phyloP scores from a whole-genome alignment of 441 rosid genomes.

The Euphorbia corollata region DNA sequence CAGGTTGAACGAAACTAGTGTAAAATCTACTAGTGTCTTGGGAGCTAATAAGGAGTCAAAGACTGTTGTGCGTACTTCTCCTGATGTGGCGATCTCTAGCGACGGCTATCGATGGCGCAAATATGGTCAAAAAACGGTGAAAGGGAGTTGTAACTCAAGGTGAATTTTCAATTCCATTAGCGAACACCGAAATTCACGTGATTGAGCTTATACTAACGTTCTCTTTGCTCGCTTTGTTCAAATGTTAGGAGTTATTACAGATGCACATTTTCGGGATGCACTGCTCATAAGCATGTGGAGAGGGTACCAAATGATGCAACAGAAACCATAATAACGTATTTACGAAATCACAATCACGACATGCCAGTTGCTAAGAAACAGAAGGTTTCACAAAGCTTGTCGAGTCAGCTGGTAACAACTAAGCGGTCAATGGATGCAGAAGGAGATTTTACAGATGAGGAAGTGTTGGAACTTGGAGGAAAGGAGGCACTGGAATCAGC shows the following conservation, averaged over 20 bases:
- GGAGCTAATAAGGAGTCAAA: constrained; percentile 15
- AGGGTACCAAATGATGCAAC: constrained; percentile 49
- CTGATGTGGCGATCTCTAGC: constrained; percentile 17
- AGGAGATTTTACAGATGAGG: constrained; percentile 19
- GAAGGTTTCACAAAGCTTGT: not conserved
- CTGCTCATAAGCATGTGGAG: constrained; percentile 83
- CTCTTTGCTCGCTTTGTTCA: not conserved
- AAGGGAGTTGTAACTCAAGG: constrained; percentile 22
- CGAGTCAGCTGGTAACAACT: constrained; percentile 1
- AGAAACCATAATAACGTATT: constrained; percentile 54
- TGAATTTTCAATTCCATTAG: not conserved
- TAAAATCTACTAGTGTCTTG: not conserved
- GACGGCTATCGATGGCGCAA: constrained; percentile 29
- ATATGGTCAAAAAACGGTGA: constrained; percentile 25
- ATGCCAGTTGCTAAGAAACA: constrained; percentile 19
- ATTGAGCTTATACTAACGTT: constrained; percentile 3
- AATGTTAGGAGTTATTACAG: constrained; percentile 61
- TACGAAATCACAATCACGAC: constrained; percentile 53
- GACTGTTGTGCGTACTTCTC: constrained; percentile 4
- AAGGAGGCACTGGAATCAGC: constrained; percentile 27
- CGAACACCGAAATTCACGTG: not conserved
- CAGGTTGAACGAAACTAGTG: constrained; percentile 18
- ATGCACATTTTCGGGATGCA: constrained; percentile 67
- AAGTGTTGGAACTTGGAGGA: constrained; percentile 29
- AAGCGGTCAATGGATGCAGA: constrained; percentile 9